Evolutionary conservation across 352 stramenopile genomes (phyloP).

Genomic region (Pythium utonaiense): DNA sequence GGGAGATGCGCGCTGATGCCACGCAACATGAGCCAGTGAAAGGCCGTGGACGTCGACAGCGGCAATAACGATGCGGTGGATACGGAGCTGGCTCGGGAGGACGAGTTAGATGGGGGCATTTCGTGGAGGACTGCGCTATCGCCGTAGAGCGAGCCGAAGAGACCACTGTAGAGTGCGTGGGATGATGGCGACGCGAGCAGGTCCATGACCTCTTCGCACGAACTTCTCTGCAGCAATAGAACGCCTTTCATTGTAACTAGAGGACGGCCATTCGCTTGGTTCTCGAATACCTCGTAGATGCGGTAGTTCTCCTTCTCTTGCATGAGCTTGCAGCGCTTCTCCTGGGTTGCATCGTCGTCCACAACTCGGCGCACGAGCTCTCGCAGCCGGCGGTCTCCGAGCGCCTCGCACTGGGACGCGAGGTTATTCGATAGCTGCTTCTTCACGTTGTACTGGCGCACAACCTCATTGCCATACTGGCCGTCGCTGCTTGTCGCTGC

Average conservation of each 20-base stretch:
- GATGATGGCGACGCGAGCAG: slow-evolving; percentile 41
- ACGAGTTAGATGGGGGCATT: background rate
- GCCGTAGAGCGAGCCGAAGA: slow-evolving; percentile 51
- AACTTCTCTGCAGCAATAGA: slow-evolving; percentile 61
- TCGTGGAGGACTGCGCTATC: slow-evolving; percentile 30
- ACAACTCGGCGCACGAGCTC: slow-evolving; percentile 63
- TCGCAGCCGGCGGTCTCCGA: slow-evolving; percentile 49
- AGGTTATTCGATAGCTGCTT: slow-evolving; percentile 39
- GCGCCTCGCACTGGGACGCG: slow-evolving; percentile 35
- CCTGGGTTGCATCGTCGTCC: slow-evolving; percentile 49
- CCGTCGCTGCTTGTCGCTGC: background rate
- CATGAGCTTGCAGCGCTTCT: slow-evolving; percentile 40
- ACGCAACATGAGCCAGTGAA: slow-evolving; percentile 77
- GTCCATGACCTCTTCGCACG: slow-evolving; percentile 63
- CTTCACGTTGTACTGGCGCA: slow-evolving; percentile 55
- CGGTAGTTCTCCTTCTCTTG: slow-evolving; percentile 79
- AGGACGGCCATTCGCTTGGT: slow-evolving; percentile 30
- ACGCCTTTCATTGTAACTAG: slow-evolving; percentile 72
- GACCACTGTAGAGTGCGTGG: slow-evolving; percentile 48
- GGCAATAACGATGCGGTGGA: slow-evolving; percentile 12
- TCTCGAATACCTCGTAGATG: slow-evolving; percentile 58
- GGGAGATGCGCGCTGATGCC: slow-evolving; percentile 48
- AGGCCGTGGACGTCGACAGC: slow-evolving; percentile 28
- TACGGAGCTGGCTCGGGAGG: background rate
- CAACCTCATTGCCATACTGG: slow-evolving; percentile 50